Percentiles rank a stretch among this genome's conserved stretches.
These are phyloP conservation scores for Sporothrix brasiliensis DNA, from an alignment of 2,329 filamentous ascomycete genomes.

Conservation along the genomic window DNA sequence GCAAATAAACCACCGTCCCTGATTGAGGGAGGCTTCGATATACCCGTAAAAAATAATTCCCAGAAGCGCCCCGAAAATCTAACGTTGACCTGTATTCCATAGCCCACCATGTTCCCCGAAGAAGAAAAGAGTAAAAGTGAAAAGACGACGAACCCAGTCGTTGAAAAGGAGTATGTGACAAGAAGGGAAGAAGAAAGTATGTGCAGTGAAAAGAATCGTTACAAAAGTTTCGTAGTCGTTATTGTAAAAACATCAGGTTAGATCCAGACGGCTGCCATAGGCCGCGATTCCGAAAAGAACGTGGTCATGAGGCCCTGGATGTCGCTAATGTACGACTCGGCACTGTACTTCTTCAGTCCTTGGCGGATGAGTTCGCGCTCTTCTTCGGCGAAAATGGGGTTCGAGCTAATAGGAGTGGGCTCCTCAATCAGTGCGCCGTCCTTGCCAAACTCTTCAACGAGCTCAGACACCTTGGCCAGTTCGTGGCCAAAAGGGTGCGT, in stretches of 20 bases:
- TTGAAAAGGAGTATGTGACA: slow-evolving; percentile 33
- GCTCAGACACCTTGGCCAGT: slow-evolving; percentile 86
- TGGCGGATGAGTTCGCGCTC: slow-evolving; percentile 68
- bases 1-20: slow-evolving; percentile 19
- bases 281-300: slow-evolving; percentile 55
- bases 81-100: slow-evolving; percentile 23
- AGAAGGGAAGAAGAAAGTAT: slow-evolving; percentile 29
- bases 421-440: slow-evolving; percentile 47
- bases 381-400: slow-evolving; percentile 65
- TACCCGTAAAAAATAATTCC: background rate
- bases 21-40: slow-evolving; percentile 7
- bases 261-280: slow-evolving; percentile 53
- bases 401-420: background rate
- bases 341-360: slow-evolving; percentile 72
- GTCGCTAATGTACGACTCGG: slow-evolving; percentile 82
- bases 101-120: background rate
- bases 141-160: slow-evolving; percentile 23
- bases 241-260: slow-evolving; percentile 39
- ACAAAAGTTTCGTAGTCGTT: slow-evolving; percentile 9
- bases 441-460: slow-evolving; percentile 82
- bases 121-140: background rate
- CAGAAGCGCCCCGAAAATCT: slow-evolving; percentile 20
- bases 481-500: slow-evolving; percentile 84
- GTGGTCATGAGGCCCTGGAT: slow-evolving; percentile 69
- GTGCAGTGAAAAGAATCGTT: slow-evolving; percentile 18